phyloP scores from a whole-genome alignment of 495 filamentous ascomycete genomes.

The Talaromyces proteolyticus region DNA sequence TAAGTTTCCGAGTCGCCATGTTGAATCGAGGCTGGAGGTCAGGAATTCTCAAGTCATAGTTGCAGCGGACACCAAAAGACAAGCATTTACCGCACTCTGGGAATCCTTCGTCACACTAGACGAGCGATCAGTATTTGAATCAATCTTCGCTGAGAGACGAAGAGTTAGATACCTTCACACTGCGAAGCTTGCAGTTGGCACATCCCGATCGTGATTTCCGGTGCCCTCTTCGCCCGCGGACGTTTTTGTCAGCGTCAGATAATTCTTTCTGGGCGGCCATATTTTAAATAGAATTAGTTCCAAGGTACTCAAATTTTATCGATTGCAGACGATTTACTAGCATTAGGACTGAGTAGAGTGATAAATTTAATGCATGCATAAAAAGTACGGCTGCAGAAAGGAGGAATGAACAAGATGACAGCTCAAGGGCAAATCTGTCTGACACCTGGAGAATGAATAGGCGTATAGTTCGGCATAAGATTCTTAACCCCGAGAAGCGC shows the following conservation, averaged over 20 bases:
- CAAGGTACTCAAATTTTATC: no score
- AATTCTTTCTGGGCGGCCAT: neutral
- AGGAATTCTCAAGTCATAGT: neutral
- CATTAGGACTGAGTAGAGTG: no score
- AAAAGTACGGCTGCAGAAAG: no score
- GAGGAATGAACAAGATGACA: no score
- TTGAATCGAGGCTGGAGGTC: conserved; percentile 1
- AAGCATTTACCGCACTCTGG: conserved; percentile 17
- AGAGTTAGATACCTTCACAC: conserved; percentile 24
- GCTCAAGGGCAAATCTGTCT: no score
- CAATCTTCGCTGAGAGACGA: neutral
- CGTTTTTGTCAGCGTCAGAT: neutral
- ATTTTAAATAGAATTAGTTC: no score
- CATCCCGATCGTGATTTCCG: conserved; percentile 31
- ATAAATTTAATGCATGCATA: no score
- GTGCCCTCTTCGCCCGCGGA: conserved; percentile 8
- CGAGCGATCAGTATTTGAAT: neutral
- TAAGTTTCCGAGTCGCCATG: neutral
- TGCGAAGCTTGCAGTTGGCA: conserved; percentile 37
- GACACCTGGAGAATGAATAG: no score
- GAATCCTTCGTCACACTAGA: conserved; percentile 34
- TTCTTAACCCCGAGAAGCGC: no score
- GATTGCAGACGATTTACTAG: no score
- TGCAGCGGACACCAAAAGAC: conserved; percentile 2
- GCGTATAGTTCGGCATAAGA: no score